Percentiles rank a stretch among this genome's conserved stretches.
These are phyloP conservation scores for Lachnellula cervina DNA, from an alignment of 2,329 filamentous ascomycete genomes.

Conservation along the genomic window DNA sequence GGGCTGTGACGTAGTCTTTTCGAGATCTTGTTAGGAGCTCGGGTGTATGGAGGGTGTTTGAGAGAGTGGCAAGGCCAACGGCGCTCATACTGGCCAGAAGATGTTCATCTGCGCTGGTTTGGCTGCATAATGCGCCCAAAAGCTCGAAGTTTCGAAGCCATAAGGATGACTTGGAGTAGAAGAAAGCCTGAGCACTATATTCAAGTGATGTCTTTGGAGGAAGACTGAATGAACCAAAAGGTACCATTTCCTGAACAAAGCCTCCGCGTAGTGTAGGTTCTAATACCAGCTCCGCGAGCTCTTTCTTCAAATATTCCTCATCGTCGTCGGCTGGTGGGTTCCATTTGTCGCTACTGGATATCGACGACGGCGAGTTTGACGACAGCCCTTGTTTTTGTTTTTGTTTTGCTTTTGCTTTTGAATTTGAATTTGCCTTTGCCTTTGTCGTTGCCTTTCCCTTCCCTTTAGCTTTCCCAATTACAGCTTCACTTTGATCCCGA, in stretches of 20 bases:
- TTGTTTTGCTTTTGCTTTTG: too few species aligned
- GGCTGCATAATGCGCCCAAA: constrained; percentile 7
- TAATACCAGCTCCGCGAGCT: neutral
- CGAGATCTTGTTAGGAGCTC: constrained; percentile 42
- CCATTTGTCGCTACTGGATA: neutral
- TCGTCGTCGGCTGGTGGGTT: neutral
- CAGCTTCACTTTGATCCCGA: constrained; percentile 49
- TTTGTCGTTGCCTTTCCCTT: constrained; percentile 31
- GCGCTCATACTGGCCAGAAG: constrained; percentile 38
- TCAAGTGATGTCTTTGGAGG: neutral
- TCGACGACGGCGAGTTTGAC: neutral
- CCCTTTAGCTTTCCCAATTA: constrained; percentile 41
- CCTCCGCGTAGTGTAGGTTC: neutral
- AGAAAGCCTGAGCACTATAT: neutral
- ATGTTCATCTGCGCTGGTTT: constrained; percentile 2
- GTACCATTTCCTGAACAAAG: neutral
- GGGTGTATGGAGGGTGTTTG: constrained; percentile 31
- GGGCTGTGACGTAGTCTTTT: constrained; percentile 45
- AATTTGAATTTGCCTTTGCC: constrained; percentile 16
- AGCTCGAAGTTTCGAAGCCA: constrained; percentile 11
- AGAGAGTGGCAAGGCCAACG: constrained; percentile 40
- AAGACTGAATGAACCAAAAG: neutral
- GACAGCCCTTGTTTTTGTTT: constrained; percentile 37
- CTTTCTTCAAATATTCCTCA: neutral
- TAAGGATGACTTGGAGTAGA: neutral